These are phyloP conservation scores for Vigna nakashimae DNA, from an alignment of 306 rosid genomes.

Conservation along the genomic window DNA sequence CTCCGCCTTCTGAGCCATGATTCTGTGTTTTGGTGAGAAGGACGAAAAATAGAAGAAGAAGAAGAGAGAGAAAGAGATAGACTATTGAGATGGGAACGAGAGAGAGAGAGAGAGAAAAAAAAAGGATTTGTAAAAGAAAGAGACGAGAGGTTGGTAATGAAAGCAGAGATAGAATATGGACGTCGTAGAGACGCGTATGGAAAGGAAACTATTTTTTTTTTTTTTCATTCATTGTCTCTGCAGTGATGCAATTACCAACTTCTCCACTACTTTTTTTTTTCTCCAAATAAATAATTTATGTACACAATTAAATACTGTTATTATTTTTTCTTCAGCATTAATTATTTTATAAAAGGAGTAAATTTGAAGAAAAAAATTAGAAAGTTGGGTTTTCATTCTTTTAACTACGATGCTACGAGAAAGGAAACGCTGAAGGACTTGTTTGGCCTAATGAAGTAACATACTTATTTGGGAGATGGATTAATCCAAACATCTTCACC, in stretches of 20 bases:
- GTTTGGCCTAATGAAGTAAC: neutral
- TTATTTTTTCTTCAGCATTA: too few relatives aligned
- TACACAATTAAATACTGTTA: too few relatives aligned
- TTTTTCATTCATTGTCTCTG: neutral
- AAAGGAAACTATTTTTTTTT: slow-evolving; percentile 49
- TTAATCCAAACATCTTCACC: neutral
- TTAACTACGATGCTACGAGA: neutral
- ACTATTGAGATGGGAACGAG: neutral
- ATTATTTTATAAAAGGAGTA: too few relatives aligned
- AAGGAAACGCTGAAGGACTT: neutral
- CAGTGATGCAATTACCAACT: slow-evolving; percentile 49
- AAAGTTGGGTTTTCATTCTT: too few relatives aligned
- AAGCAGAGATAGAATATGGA: slow-evolving; percentile 78
- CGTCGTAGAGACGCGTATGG: slow-evolving; percentile 86
- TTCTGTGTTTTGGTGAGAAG: neutral
- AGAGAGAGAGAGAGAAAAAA: neutral
- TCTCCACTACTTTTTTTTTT: slow-evolving; percentile 40
- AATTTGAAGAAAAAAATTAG: too few relatives aligned
- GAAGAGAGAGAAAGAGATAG: slow-evolving; percentile 21
- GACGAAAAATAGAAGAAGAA: too few relatives aligned
- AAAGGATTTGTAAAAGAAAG: slow-evolving; percentile 46
- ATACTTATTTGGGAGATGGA: neutral
- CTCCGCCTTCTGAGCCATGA: slow-evolving; percentile 80
- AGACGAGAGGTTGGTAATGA: slow-evolving; percentile 70
- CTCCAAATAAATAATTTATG: too few relatives aligned